A percentile compares a stretch with the other conserved stretches of the same genome.
These are phyloP conservation scores for Microthyrium microscopicum DNA, from an alignment of 2,329 filamentous ascomycete genomes.

Conservation along the genomic window DNA sequence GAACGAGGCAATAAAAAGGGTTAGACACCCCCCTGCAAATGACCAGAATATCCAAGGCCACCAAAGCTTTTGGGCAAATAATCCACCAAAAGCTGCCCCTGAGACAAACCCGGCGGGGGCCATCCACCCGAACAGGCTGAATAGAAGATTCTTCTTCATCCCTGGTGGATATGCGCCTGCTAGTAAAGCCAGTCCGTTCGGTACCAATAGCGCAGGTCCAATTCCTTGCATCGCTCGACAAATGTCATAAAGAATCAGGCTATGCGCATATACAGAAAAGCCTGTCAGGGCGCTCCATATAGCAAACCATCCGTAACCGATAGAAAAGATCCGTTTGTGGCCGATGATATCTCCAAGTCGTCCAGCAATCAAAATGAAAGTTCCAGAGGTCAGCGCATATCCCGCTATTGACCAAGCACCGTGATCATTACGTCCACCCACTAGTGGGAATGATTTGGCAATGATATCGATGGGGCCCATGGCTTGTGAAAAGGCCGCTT, in stretches of 20 bases:
- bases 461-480: neutral
- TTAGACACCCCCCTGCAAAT: constrained; percentile 11
- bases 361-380: constrained; percentile 1
- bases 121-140: constrained; percentile 21
- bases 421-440: too few species aligned
- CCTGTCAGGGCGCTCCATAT: neutral
- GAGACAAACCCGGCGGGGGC: constrained; percentile 21
- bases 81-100: constrained; percentile 17
- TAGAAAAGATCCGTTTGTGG: neutral
- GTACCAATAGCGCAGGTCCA: constrained; percentile 20
- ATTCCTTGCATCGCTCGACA: constrained; percentile 25
- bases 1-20: constrained; percentile 8
- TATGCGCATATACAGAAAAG: neutral
- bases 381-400: neutral
- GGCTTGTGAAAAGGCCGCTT: neutral
- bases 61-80: constrained; percentile 19
- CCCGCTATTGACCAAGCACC: neutral
- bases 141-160: constrained; percentile 17
- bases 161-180: constrained; percentile 19
- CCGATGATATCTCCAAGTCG: constrained; percentile 1
- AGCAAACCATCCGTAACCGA: neutral
- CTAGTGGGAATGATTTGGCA: neutral
- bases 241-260: constrained; percentile 16
- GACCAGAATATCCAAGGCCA: constrained; percentile 15
- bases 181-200: constrained; percentile 19